Evolutionary conservation across 1,284 basidiomycete species (phyloP).

Genomic region (Agaricales sp.): DNA sequence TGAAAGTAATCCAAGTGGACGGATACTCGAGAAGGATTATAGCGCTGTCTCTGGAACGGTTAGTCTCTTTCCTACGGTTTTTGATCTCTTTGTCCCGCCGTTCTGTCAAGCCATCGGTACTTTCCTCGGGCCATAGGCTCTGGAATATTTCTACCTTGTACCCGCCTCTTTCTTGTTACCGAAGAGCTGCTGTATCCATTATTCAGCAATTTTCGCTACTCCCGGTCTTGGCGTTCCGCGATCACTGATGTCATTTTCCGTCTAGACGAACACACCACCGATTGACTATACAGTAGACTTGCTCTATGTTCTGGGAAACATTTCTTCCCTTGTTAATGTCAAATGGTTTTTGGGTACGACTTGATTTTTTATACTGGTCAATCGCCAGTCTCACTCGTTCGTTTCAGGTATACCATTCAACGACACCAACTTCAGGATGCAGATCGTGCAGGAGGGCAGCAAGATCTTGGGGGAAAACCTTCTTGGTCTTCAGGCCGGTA

Average conservation of each 20-base stretch:
- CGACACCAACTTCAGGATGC: slow-evolving; percentile 38
- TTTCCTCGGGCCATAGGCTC: no score
- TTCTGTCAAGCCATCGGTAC: no score
- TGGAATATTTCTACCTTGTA: no score
- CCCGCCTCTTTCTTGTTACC: no score
- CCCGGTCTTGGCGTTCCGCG: no score
- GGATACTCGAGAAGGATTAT: not conserved
- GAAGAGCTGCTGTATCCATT: no score
- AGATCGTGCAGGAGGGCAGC: slow-evolving; percentile 37
- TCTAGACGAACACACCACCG: slow-evolving; percentile 44
- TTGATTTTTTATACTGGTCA: slow-evolving; percentile 25
- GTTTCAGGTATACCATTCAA: slow-evolving; percentile 44
- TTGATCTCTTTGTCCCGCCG: no score
- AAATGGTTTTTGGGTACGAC: slow-evolving; percentile 49
- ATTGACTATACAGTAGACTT: slow-evolving; percentile 47
- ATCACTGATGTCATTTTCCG: slow-evolving; percentile 10
- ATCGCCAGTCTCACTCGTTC: slow-evolving; percentile 28
- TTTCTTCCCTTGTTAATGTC: slow-evolving; percentile 36
- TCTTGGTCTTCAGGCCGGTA: slow-evolving; percentile 50
- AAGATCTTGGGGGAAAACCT: slow-evolving; percentile 48
- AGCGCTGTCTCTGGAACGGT: not conserved
- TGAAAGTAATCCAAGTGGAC: slow-evolving; percentile 7
- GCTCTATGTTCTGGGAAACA: slow-evolving; percentile 47
- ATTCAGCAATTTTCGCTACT: slow-evolving; percentile 76
- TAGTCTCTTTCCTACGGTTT: no score